Base-by-base conservation (phyloP, 140 eudicot species). In the Erigeron philadelphicus region DNA sequence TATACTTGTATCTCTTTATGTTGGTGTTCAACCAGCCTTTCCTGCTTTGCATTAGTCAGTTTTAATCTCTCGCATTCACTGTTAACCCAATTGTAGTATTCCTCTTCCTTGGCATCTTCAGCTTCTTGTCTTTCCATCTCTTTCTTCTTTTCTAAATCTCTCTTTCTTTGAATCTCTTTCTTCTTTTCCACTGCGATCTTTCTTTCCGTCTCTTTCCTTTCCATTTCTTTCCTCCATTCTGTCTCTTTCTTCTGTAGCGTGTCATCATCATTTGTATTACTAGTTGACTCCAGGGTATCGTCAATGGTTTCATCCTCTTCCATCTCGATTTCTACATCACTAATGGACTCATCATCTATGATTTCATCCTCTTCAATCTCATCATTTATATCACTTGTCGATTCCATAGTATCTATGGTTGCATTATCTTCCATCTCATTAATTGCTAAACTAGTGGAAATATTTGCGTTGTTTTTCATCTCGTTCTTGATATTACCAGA, bases 1-100 rank as follows among this genome's bases (percentile, higher is more conserved):
- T 56, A 70, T 75, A 90, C 97, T 84, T 88, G 83, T 75, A 90
- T 19, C 68, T 81, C 66, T 70, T 70, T 82, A 13, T 84, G 82
- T 61, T 84, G 97, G 63, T 80, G 77, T n/a, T 87, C 82, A 66
- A 85, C 83, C 72, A 85, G 76, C 75, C 42, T 71, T 25, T 81
- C 77, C 48, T 80, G 85, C 74, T 84, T 87, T 50, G 10, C 12
- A 11, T 18, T 17, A 49, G 66, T 72, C 21, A 3, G 19, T 16
- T 17, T 78, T 59, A 78, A 66, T 73, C 82, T 66, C 11, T 65
- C 60, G 6, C 65, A 19, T 72, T 78, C 82, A 11, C 3, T 6
- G 0, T 49, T 8, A 1, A 78, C 74, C 82, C 82, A 78, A 15
- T 40, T 73, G 42, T 72, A 72, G 25, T 78, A 72, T 72, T 72